Percentiles rank a stretch among this genome's conserved stretches.
Conservation (phyloP, 257 asterid genomes). For the Solanum verrucosum region DNA sequence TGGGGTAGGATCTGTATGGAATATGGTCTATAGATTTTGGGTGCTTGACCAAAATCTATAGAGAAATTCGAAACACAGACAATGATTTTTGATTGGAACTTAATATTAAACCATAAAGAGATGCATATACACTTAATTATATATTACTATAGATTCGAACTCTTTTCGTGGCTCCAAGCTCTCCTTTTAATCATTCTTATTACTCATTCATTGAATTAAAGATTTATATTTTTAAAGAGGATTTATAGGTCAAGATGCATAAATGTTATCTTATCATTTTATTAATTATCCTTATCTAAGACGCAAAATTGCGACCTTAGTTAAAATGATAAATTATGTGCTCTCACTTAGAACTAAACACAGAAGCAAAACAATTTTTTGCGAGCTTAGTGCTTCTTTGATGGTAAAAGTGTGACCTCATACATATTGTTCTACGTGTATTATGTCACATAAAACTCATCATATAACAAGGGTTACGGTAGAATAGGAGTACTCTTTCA, state of each 20-base stretch:
- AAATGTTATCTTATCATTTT: too few species aligned
- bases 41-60: not conserved
- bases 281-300: too few species aligned
- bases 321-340: too few species aligned
- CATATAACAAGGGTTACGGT: too few species aligned
- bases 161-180: too few species aligned
- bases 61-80: not conserved
- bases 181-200: too few species aligned
- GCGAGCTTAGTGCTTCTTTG: not conserved
- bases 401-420: not conserved
- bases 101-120: not conserved
- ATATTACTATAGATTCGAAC: not conserved
- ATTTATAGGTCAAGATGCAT: too few species aligned
- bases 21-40: not conserved
- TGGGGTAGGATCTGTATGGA: not conserved
- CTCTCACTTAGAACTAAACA: too few species aligned
- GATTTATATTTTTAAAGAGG: too few species aligned
- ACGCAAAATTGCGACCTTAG: too few species aligned
- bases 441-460: not conserved
- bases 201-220: too few species aligned
- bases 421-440: not conserved
- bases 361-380: not conserved
- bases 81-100: not conserved
- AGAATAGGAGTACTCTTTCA: too few species aligned
- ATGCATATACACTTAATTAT: not conserved